Base-by-base conservation (phyloP, 768 basidiomycete genomes). In the Naganishia onofrii region DNA sequence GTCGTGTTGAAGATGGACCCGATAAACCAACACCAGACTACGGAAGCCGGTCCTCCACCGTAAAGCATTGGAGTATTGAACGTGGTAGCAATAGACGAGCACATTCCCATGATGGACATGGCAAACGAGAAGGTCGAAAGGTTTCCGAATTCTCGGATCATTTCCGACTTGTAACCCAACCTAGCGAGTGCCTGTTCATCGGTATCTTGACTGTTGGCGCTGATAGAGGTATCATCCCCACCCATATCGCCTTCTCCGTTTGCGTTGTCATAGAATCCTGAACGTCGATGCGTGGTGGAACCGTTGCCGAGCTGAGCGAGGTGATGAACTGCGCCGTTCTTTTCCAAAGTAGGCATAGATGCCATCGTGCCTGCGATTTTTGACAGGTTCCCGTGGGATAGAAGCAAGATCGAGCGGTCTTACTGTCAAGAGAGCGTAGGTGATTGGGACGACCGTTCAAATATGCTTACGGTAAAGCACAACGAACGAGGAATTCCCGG, bases 81-180 rank as follows among this genome's bases (percentile, higher is more conserved):
- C 0, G 83, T 83, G 2, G 81, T 81, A 19, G 82, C 79, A 56
- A 83, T 71, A 63, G 72, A 74, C 69, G 60, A 70, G 46, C 67
- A 67, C 70, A 67, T 72, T 68, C 73, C 77, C 76, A 75, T 75
- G 68, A 74, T 76, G 9, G 71, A 74, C 60, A 77, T 74, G 0
- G 81, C 80, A 51, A 82, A 81, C 26, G 78, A 78, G 71, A 82
- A 79, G 3, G 79, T 81, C 54, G 74, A 75, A 10, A 76, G 67
- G 53, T 76, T 74, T 13, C 76, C 74, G 75, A 93, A 93, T 83
- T 93, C 91, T 69, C 91, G 85, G 79, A 87, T 88, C 84, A 93
- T 92, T 69, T 82, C 79, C 9, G 75, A 74, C 73, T 78, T 78
- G 71, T 79, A 78, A 42, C 71, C 71, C 6, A 72, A 53, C 17